A percentile compares a stretch with the other conserved stretches of the same genome.
Evolutionary conservation across 768 basidiomycete genomes (phyloP).

Genomic region (Lactifluus subvellereus): DNA sequence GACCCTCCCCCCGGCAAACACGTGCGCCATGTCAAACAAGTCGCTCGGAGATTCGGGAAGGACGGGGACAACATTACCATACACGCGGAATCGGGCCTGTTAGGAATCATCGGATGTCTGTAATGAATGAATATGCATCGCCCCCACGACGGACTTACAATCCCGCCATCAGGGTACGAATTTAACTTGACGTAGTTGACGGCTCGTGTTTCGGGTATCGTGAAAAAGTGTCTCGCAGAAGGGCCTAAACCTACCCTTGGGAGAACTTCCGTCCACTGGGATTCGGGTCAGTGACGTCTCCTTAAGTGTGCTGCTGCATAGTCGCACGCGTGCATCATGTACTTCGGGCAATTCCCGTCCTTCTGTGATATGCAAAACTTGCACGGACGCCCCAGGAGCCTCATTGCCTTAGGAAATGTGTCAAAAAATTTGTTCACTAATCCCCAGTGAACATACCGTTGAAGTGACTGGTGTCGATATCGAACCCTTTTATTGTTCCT

Average conservation of each 20-base stretch:
- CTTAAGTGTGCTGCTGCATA: not conserved
- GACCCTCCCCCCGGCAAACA: constrained; percentile 83
- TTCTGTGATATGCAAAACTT: constrained; percentile 44
- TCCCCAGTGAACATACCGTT: constrained; percentile 47
- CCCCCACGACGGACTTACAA: constrained; percentile 48
- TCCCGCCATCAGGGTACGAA: constrained; percentile 97
- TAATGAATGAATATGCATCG: constrained; percentile 7
- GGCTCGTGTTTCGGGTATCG: constrained; percentile 45
- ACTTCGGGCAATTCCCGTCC: constrained; percentile 37
- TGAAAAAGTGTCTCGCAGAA: constrained; percentile 84
- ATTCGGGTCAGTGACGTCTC: constrained; percentile 1
- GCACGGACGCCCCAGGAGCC: constrained; percentile 75
- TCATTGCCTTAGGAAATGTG: constrained; percentile 59
- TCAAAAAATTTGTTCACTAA: not conserved
- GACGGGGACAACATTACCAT: constrained; percentile 69
- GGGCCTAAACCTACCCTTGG: constrained; percentile 76
- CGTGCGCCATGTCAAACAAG: constrained; percentile 82
- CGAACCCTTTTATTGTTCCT: constrained; percentile 72
- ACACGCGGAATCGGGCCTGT: constrained; percentile 89
- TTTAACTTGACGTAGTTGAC: constrained; percentile 84
- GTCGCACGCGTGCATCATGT: constrained; percentile 50
- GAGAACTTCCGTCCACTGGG: constrained; percentile 76
- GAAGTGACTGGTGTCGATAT: constrained; percentile 94
- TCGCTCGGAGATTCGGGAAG: constrained; percentile 44
- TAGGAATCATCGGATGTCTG: constrained; percentile 3